Evolutionary conservation across 2,329 filamentous ascomycete genomes (phyloP), one percentile per base, ranked within the genome.

Genomic region (Penicillium concentricum): DNA sequence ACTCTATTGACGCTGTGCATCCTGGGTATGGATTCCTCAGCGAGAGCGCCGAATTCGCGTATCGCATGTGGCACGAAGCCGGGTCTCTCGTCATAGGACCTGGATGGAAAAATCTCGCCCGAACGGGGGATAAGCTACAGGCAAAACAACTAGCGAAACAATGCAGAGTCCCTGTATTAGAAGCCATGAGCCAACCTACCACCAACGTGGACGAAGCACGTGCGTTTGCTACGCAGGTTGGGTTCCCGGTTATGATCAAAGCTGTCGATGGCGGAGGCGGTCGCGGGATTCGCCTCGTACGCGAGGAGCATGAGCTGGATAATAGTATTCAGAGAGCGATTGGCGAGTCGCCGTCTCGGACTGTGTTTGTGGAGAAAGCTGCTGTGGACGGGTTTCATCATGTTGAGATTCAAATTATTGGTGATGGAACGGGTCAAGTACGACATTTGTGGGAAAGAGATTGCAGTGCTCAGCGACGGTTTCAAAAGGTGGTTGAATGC

Each of bases 241-340:
- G 81, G 1, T 81, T 80, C 43, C 83, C 83, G 0, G 74, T 86
- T 42, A 85, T 86, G 81, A 73, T 87, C 43, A 87, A 87, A 64
- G 84, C 84, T n/a, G 81, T 86, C 4, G 84, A 86, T 67, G 84
- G 84, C 2, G 85, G 84, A 15, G 84, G 84, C 3, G 85, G 85
- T 0, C 72, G 83, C 16, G 85, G 84, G 0, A 87, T 87, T 44
- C 77, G 84, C 6, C 72, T 86, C 0, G 79, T 86, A 7, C 70
- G 71, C 1, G 65, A 68, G 22, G 71, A 77, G 37, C 69, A 71
- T 0, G 77, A 80, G 5, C 69, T 86, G 5, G 71, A 78, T 22
- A 73, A 75, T 26, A 70, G 76, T 7, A 74, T 82, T 2, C 78
- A 76, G 45, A 74, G 82, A 58, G 82, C 83, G 4, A 77, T 82